Evolutionary conservation across 2,329 filamentous ascomycete genomes (phyloP), one percentile per base, ranked within the genome.

Genomic region (Proliferodiscus dingleyae): DNA sequence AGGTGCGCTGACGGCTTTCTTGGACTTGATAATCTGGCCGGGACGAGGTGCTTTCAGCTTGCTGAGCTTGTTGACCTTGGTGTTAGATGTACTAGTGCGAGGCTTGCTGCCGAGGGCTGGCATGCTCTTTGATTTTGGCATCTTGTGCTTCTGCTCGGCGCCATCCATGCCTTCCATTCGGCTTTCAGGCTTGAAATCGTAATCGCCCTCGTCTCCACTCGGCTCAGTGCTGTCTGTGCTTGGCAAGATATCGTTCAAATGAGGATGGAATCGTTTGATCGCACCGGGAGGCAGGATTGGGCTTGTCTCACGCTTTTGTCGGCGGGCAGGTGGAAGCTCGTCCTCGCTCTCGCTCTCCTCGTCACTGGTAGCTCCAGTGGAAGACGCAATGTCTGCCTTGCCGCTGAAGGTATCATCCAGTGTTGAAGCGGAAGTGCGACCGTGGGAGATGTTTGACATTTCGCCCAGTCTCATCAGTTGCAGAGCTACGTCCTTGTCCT

Each of bases 401-500:
- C 90, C 90, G 64, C 91, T 96, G 53, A 96, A 87, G 1, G 88
- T 90, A 66, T 97, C 91, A 61, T 97, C 91, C 46, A 93, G 73
- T 5, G 91, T 96, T 1, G 91, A 96, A 5, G 89, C 89, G 7
- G 91, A 96, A 3, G 89, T 95, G 56, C 91, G 86, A 44, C 89
- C 90, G 60, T 95, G 88, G 2, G 89, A 95, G 61, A 94, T 85
- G 64, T 95, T 95, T 46, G 89, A 93, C 58, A 90, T 88, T 64
- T 96, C 90, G 37, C 93, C 90, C 44, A 98, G 78, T 57, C 91
- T 86, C 83, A 98, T 97, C 61, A 98, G 75, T 69, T 97, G 93
- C 63, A 96, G 84, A 46, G 93, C 93, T 51, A 97, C 93, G 68
- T 98, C 93, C 63, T 84, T 84, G 57, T 84, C 80, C 67, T 98